Evolutionary conservation across 192 early-diverging fungal species (phyloP), one percentile per base, ranked within the genome.

Genomic region (Entophlyctis helioformis): DNA sequence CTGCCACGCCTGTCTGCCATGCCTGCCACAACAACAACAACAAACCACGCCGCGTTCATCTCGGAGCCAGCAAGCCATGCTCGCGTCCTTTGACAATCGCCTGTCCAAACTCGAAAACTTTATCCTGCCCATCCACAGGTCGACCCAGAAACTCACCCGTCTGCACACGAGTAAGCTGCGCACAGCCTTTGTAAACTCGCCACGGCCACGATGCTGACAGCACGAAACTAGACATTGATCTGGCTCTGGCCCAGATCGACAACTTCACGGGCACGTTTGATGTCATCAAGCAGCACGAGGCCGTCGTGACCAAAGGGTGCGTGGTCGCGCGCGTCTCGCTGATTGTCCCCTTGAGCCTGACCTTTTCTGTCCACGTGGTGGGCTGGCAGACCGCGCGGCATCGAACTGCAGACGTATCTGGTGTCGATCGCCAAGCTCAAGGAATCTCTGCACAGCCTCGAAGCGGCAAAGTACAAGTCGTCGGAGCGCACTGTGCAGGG

Each of bases 61-160:
- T 34, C 45, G 21, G 18, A 13, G 8, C 23, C n/a, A 87, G 85
- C 64, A 68, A 3, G 64, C 59, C 35, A 85, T 87, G 57, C 52
- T 90, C 27, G 70, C 71, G 37, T 75, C 76, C 7, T 90, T 90
- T 60, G 87, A 87, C 47, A 67, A 67, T 20, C 65, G 87, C 44
- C 61, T 90, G 7, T 64, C 69, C 1, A 71, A 71, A 38, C 60
- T 90, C 2, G 82, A 90, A 53, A 67, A 67, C 1, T 85, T 81
- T 2, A 86, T 90, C 24, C 42, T 86, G 25, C 87, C 87, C 16
- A 87, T 90, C 46, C 84, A 90, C 42, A 66, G 67, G 31, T 71
- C 80, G 0, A 90, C 85, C 9, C 75, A 82, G 40, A 72, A 69
- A 41, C 58, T 90, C 36, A 86, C 85, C 4, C 66, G 64, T 35